A percentile compares a stretch with the other conserved stretches of the same genome.
Evolutionary conservation across 2,329 filamentous ascomycete species (phyloP).

Genomic region (Blumeria graminis): DNA sequence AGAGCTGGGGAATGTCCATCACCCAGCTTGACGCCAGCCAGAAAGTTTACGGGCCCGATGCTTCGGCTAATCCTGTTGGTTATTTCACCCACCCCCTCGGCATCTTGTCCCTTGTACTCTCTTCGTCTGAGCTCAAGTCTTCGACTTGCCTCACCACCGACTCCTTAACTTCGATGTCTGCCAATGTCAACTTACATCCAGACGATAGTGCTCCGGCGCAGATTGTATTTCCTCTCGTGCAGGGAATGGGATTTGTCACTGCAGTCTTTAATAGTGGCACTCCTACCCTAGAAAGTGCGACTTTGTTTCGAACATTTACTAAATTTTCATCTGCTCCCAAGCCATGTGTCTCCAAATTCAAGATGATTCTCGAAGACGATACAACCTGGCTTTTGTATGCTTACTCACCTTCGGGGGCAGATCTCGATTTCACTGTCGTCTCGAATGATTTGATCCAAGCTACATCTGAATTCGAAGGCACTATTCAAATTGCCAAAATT

Average conservation of each 20-base stretch:
- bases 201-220: constrained; percentile 27
- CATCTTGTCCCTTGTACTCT: constrained; percentile 59
- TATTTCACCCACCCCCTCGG: constrained; percentile 68
- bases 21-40: constrained; percentile 48
- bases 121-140: constrained; percentile 45
- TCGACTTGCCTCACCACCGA: constrained; percentile 31
- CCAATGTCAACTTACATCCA: constrained; percentile 41
- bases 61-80: constrained; percentile 29
- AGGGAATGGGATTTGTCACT: constrained; percentile 77
- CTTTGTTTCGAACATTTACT: constrained; percentile 48
- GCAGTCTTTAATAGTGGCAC: constrained; percentile 45
- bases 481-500: constrained; percentile 65
- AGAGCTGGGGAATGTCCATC: constrained; percentile 55
- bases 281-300: constrained; percentile 48
- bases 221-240: constrained; percentile 60
- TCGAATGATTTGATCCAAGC: constrained; percentile 43
- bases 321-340: constrained; percentile 30
- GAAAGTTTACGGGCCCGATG: constrained; percentile 37
- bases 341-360: constrained; percentile 50
- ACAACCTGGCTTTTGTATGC: constrained; percentile 64
- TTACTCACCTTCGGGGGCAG: constrained; percentile 29
- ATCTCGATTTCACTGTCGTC: constrained; percentile 41
- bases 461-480: constrained; percentile 44
- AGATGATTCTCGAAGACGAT: constrained; percentile 44
- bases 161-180: constrained; percentile 31